Percentiles rank a stretch among this genome's conserved stretches.
These are phyloP conservation scores for Spathaspora girioi DNA, from an alignment of 805 yeast genomes.

Conservation along the genomic window DNA sequence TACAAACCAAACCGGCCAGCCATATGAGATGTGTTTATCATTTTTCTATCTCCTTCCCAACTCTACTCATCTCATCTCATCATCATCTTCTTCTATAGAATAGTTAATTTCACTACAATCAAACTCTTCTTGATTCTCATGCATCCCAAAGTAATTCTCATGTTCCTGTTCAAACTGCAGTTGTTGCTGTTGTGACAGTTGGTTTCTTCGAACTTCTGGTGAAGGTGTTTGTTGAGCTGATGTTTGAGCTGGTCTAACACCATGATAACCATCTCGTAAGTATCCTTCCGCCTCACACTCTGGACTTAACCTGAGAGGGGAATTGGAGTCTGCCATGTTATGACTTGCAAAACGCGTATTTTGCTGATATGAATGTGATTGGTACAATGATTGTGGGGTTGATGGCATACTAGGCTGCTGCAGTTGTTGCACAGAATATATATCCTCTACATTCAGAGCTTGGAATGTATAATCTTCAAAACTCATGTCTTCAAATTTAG, in stretches of 20 bases:
- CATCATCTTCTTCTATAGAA: constrained; percentile 6
- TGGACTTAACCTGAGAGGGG: constrained; percentile 24
- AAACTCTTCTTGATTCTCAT: constrained; percentile 13
- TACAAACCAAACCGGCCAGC: neutral
- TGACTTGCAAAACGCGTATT: constrained; percentile 1
- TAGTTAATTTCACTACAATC: constrained; percentile 10
- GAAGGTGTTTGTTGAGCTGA: constrained; percentile 1
- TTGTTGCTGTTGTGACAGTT: neutral
- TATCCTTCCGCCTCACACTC: constrained; percentile 37
- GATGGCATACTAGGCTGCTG: constrained; percentile 14
- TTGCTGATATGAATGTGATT: constrained; percentile 3
- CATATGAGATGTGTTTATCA: neutral
- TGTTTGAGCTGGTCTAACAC: constrained; percentile 10
- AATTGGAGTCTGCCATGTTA: constrained; percentile 12
- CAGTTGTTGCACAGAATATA: constrained; percentile 1
- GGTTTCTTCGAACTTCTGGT: neutral
- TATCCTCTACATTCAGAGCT: constrained; percentile 1
- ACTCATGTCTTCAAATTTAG: constrained; percentile 44
- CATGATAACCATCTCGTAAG: constrained; percentile 18
- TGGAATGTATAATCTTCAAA: constrained; percentile 20
- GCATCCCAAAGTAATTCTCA: constrained; percentile 38
- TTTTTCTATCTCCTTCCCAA: neutral
- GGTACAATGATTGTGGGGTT: constrained; percentile 21
- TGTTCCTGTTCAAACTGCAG: constrained; percentile 19
- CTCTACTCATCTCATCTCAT: constrained; percentile 6